phyloP scores from a whole-genome alignment of 176 grass and related monocot genomes.

The Thalia dealbata region DNA sequence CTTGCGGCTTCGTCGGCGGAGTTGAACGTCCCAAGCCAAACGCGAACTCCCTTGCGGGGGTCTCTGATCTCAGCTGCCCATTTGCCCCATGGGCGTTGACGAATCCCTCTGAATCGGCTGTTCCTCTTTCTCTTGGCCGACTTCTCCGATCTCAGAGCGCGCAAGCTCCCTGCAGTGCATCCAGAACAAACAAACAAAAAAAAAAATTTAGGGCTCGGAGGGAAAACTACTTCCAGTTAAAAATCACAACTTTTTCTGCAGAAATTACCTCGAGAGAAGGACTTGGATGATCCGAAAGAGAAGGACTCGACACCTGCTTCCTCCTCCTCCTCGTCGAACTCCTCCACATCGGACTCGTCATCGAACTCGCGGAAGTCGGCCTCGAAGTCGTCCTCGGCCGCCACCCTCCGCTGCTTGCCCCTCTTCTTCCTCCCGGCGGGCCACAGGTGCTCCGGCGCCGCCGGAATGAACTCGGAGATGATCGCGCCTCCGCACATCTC shows the following conservation, averaged over 20 bases:
- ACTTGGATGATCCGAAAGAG: neutral
- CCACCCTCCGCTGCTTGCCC: constrained; percentile 17
- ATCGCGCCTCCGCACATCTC: constrained; percentile 19
- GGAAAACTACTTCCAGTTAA: neutral
- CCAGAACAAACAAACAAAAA: neutral
- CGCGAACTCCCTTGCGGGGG: constrained; percentile 31
- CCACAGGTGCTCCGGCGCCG: constrained; percentile 24
- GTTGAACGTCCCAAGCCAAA: constrained; percentile 50
- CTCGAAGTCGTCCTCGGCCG: constrained; percentile 28
- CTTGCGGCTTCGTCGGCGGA: constrained; percentile 42
- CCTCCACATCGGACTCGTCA: constrained; percentile 11
- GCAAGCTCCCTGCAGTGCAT: constrained; percentile 14
- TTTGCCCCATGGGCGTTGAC: constrained; percentile 46
- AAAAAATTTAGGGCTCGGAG: neutral
- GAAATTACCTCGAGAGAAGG: constrained; percentile 19
- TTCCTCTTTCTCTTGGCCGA: constrained; percentile 35
- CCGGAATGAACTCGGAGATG: constrained; percentile 13
- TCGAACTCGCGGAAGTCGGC: constrained; percentile 39
- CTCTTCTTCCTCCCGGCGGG: constrained; percentile 20
- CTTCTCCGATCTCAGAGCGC: constrained; percentile 9
- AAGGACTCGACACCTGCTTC: constrained; percentile 13
- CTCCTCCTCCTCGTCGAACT: constrained; percentile 23
- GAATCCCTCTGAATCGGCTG: constrained; percentile 43
- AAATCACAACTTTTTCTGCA: neutral
- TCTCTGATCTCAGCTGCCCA: constrained; percentile 53